Percentiles rank a stretch among this genome's conserved stretches.
These are phyloP conservation scores for Venturiaceae sp. DNA, from an alignment of 2,329 filamentous ascomycete species.

Conservation along the genomic window DNA sequence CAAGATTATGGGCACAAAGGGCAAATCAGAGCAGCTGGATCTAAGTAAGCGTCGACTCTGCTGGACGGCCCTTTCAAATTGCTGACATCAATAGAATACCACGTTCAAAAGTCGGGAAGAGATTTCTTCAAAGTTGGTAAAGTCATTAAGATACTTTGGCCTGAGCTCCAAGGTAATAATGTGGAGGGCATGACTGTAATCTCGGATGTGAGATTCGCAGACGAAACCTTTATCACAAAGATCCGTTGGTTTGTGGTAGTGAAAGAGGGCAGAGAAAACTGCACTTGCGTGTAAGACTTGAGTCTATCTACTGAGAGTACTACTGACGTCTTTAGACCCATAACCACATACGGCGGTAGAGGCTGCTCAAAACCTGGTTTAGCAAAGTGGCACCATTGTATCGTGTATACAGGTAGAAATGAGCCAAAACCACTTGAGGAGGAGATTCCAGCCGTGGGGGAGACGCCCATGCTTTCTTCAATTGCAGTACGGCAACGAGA, in stretches of 20 bases:
- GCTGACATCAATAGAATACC: slow-evolving; percentile 4
- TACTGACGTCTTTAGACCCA: not conserved
- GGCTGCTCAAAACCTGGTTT: slow-evolving; percentile 12
- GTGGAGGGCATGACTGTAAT: slow-evolving; percentile 11
- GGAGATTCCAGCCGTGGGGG: no score
- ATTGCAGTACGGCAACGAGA: slow-evolving; percentile 10
- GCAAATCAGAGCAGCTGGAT: not conserved
- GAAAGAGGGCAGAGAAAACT: slow-evolving; percentile 10
- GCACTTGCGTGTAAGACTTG: slow-evolving; percentile 12
- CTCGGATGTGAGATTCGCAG: not conserved
- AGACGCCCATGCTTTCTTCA: slow-evolving; percentile 10
- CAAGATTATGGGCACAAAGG: not conserved
- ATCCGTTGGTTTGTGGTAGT: slow-evolving; percentile 16
- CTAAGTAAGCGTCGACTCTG: not conserved
- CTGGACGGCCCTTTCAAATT: not conserved
- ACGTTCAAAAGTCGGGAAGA: not conserved
- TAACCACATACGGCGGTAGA: slow-evolving; percentile 12
- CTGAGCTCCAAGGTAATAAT: slow-evolving; percentile 9
- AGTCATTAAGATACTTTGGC: slow-evolving; percentile 13
- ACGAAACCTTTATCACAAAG: slow-evolving; percentile 11
- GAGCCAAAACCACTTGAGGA: slow-evolving; percentile 6
- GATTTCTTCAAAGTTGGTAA: slow-evolving; percentile 11
- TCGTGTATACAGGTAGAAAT: slow-evolving; percentile 13
- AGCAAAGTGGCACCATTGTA: slow-evolving; percentile 14
- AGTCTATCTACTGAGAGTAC: not conserved